Base-by-base conservation (phyloP, 192 early-diverging fungal species). In the Allomyces arbusculus region DNA sequence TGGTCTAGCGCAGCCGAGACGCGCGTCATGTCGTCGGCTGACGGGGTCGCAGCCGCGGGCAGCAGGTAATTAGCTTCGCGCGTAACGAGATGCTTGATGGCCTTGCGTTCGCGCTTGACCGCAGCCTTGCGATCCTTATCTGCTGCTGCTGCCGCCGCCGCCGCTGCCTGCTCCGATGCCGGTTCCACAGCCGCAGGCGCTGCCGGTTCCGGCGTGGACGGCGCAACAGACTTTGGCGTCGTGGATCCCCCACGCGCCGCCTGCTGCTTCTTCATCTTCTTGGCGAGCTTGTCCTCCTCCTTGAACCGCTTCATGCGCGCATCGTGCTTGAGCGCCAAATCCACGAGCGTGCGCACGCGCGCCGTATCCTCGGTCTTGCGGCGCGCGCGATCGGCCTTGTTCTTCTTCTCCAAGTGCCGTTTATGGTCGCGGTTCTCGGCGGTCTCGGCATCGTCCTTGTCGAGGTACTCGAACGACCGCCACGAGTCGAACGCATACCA, bases 391-490 rank as follows among this genome's bases (percentile, higher is more conserved):
- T 89, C 87, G 74, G 90, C 87, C 75, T 84, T 82, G 86, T 99
- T 99, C 83, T 94, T 94, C 70, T 83, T 78, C 75, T 99, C 96
- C 68, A 92, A 80, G 74, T 85, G 92, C 62, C 96, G 84, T 84
- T 91, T 96, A 74, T 96, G 89, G 75, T 99, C 96, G 71, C 96
- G 89, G 79, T 58, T 58, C 16, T 14, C 33, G 33, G 33, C 33
- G 33, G 33, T 40, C 33, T 40, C 33, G 64, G 84, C 85, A 72
- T 90, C 92, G 77, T 99, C 94, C 84, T 99, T 96, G 74, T 99
- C 96, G 66, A 90, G 76, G 75, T 87, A 90, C 84, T 99, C 96
- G 69, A 99, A 99, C 40, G 92, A 87, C 70, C 96, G 81, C 94
- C 94, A 97, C 63, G 92, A 95, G 33, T 40, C 33, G 71, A 99